A percentile compares a stretch with the other conserved stretches of the same genome.
Conservation (phyloP, 2,329 filamentous ascomycete genomes). For the Aspergillus eucalypticola region DNA sequence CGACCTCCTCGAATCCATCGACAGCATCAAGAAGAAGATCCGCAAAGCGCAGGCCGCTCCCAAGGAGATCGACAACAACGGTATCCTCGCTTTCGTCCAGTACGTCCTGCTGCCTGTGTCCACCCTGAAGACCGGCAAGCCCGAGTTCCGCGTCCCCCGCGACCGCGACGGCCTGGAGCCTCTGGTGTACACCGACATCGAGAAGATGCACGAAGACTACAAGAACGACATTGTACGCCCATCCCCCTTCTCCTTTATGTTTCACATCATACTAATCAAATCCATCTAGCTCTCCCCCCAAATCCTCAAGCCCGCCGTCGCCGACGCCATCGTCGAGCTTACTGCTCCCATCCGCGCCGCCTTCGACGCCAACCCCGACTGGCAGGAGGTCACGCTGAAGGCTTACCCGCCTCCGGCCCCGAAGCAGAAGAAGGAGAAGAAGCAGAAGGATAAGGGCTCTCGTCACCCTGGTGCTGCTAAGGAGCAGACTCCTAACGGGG, state of each 20-base stretch:
- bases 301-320: constrained; percentile 80
- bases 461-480: constrained; percentile 45
- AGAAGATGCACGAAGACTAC: constrained; percentile 78
- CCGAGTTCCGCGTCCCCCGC: constrained; percentile 68
- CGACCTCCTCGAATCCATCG: constrained; percentile 80
- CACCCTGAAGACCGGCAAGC: constrained; percentile 45
- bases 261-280: constrained; percentile 10
- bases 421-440: constrained; percentile 74
- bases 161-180: constrained; percentile 65
- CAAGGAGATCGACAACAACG: constrained; percentile 78
- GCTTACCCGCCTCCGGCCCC: constrained; percentile 75
- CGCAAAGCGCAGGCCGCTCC: constrained; percentile 81
- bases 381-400: constrained; percentile 73
- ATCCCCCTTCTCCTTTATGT: constrained; percentile 29
- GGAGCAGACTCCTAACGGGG: constrained; percentile 22
- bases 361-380: constrained; percentile 70
- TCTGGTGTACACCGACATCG: constrained; percentile 75
- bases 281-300: constrained; percentile 72
- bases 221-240: constrained; percentile 65
- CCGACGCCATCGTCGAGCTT: constrained; percentile 70
- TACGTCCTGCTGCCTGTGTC: constrained; percentile 76
- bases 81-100: constrained; percentile 82
- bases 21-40: constrained; percentile 76
- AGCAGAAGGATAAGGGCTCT: constrained; percentile 73
- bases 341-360: constrained; percentile 75